Evolutionary conservation across 345 rosid genomes (phyloP).

Genomic region (Capsella bursapastoris): DNA sequence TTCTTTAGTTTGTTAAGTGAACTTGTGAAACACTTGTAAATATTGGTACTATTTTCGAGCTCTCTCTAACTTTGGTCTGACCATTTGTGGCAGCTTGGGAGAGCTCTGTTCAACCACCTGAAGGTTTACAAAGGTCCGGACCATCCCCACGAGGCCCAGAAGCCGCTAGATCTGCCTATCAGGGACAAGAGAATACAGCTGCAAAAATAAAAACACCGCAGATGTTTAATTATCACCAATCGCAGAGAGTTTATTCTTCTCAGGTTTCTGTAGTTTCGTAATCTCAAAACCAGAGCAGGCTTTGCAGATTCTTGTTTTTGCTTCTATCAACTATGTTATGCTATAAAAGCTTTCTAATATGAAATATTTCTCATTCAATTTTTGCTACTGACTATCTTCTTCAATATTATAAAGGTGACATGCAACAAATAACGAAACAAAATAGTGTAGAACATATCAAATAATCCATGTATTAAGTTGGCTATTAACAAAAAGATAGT

Average conservation of each 20-base stretch:
- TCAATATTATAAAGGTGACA: constrained; percentile 5
- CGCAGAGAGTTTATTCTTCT: constrained; percentile 32
- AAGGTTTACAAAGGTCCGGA: constrained; percentile 94
- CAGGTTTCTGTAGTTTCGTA: constrained; percentile 34
- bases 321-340: constrained; percentile 27
- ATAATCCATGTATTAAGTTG: no score
- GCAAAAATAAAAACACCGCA: constrained; percentile 43
- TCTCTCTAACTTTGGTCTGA: constrained; percentile 23
- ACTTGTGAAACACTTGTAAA: neutral
- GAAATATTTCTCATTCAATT: constrained; percentile 9
- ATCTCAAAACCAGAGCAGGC: constrained; percentile 31
- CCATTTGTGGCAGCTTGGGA: constrained; percentile 73
- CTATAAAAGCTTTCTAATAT: constrained; percentile 29
- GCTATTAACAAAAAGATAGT: no score
- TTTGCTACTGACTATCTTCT: constrained; percentile 18
- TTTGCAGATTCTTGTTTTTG: constrained; percentile 38
- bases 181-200: constrained; percentile 86
- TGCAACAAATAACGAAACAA: neutral
- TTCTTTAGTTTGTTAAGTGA: neutral
- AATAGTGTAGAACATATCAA: no score
- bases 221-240: constrained; percentile 8
- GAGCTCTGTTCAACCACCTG: constrained; percentile 89
- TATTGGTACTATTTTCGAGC: neutral
- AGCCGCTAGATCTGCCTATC: constrained; percentile 82
- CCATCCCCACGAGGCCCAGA: constrained; percentile 94